Evolutionary conservation across 257 asterid species (phyloP).

Genomic region (Ligustrum vulgare): DNA sequence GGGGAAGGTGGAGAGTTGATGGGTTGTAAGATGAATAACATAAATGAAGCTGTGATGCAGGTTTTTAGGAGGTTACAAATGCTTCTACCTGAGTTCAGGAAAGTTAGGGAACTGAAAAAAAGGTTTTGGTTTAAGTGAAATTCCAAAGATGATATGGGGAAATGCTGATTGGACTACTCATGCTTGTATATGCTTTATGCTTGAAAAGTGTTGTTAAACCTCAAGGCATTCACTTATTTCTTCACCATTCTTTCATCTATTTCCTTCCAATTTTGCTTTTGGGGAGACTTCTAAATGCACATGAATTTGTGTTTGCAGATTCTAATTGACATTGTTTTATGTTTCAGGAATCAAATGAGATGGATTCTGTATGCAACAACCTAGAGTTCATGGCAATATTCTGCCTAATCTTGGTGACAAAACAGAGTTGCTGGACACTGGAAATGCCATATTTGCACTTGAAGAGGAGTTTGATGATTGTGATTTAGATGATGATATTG

Average conservation of each 20-base stretch:
- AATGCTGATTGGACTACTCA: too few species aligned
- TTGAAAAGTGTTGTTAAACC: slow-evolving; percentile 8
- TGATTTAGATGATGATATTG: slow-evolving; percentile 46
- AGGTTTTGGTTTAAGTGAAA: too few species aligned
- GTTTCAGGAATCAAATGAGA: slow-evolving; percentile 51
- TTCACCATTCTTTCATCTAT: background rate
- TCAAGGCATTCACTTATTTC: slow-evolving; percentile 5
- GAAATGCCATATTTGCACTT: slow-evolving; percentile 49
- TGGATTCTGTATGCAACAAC: slow-evolving; percentile 38
- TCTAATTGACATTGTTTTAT: slow-evolving; percentile 26
- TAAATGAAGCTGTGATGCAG: slow-evolving; percentile 24
- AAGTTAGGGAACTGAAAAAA: too few species aligned
- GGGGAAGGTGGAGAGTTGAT: slow-evolving; percentile 33
- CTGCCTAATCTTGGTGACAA: slow-evolving; percentile 37
- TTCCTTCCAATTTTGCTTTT: slow-evolving; percentile 12
- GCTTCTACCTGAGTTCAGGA: slow-evolving; percentile 19
- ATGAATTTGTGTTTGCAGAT: background rate
- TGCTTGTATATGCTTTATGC: background rate
- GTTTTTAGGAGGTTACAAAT: slow-evolving; percentile 25
- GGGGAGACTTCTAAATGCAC: background rate
- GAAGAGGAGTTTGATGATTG: slow-evolving; percentile 73
- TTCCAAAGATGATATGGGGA: too few species aligned
- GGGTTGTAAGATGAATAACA: slow-evolving; percentile 26
- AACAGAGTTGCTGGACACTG: slow-evolving; percentile 48
- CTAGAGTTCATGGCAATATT: slow-evolving; percentile 37